Percentiles rank a stretch among this genome's conserved stretches.
phyloP scores from a whole-genome alignment of 2,329 filamentous ascomycete genomes.

The Alternaria alternata region DNA sequence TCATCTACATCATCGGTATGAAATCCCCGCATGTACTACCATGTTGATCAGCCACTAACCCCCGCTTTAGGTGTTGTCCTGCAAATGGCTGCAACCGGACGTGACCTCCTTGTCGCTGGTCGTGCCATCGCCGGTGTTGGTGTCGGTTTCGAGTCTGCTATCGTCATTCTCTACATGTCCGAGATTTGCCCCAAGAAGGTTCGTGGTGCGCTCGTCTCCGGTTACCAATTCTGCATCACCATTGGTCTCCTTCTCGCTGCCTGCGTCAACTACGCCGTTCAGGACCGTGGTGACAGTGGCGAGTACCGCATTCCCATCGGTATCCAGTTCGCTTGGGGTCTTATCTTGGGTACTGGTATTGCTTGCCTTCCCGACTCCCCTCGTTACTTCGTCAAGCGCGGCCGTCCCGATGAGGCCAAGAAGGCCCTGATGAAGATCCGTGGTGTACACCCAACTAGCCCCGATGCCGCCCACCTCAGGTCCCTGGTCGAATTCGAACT shows the following conservation, averaged over 20 bases:
- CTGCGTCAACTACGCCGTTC: constrained; percentile 75
- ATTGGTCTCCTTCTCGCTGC: constrained; percentile 79
- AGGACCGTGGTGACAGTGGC: constrained; percentile 67
- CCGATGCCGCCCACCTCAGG: constrained; percentile 1
- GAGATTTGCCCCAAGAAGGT: constrained; percentile 79
- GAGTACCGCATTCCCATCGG: constrained; percentile 80
- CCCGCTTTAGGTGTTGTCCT: constrained; percentile 49
- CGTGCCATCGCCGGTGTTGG: neutral
- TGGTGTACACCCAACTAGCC: constrained; percentile 2
- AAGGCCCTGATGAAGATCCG: constrained; percentile 3
- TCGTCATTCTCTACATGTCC: constrained; percentile 75
- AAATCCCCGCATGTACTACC: neutral
- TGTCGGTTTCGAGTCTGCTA: constrained; percentile 46
- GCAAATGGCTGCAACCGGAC: constrained; percentile 1
- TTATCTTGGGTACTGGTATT: constrained; percentile 77
- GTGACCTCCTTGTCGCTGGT: constrained; percentile 4
- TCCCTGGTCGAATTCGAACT: constrained; percentile 72
- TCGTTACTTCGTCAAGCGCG: constrained; percentile 85
- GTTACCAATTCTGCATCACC: constrained; percentile 85
- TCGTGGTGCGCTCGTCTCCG: constrained; percentile 75
- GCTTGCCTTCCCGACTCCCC: constrained; percentile 84
- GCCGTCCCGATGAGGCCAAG: constrained; percentile 71
- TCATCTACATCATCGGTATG: constrained; percentile 48
- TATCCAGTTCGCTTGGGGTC: constrained; percentile 81
- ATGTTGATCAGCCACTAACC: constrained; percentile 42